Conservation (phyloP, 345 rosid genomes). For the Lepidium africanum region DNA sequence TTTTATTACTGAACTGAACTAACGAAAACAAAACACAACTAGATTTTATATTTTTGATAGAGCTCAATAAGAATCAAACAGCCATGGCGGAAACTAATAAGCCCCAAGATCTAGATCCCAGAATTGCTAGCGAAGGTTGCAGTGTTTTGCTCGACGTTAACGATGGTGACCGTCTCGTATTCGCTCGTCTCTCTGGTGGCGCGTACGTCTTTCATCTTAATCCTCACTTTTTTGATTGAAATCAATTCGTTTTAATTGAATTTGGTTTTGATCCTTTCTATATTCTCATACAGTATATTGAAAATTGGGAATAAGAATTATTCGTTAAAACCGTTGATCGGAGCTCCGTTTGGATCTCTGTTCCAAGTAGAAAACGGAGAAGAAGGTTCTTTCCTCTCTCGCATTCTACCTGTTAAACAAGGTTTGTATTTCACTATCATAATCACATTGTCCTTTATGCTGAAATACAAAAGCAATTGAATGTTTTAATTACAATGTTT, state of each 20-base stretch:
- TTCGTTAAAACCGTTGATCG: slow-evolving; percentile 65
- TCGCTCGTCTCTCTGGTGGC: slow-evolving; percentile 75
- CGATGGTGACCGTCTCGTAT: slow-evolving; percentile 94
- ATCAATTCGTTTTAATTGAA: neutral
- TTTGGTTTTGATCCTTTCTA: neutral
- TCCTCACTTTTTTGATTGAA: neutral
- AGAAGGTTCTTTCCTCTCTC: slow-evolving; percentile 52
- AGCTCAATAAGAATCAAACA: slow-evolving; percentile 13
- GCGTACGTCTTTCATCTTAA: slow-evolving; percentile 44
- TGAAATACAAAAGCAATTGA: neutral
- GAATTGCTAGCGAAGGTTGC: slow-evolving; percentile 85
- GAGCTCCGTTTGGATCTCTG: slow-evolving; percentile 77
- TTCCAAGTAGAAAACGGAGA: slow-evolving; percentile 68
- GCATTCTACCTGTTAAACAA: slow-evolving; percentile 37
- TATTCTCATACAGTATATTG: slow-evolving; percentile 35
- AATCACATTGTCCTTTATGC: neutral
- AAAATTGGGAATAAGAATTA: slow-evolving; percentile 66
- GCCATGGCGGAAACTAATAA: slow-evolving; percentile 6
- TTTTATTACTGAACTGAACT: slow-evolving; percentile 10
- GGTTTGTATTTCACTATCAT: slow-evolving; percentile 31
- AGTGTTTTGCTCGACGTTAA: slow-evolving; percentile 90
- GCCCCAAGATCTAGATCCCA: slow-evolving; percentile 30
- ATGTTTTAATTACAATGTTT: neutral
- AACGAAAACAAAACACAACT: neutral
- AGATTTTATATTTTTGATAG: neutral